Conservation (phyloP, 768 basidiomycete genomes). For the Tricholoma flavovirens region DNA sequence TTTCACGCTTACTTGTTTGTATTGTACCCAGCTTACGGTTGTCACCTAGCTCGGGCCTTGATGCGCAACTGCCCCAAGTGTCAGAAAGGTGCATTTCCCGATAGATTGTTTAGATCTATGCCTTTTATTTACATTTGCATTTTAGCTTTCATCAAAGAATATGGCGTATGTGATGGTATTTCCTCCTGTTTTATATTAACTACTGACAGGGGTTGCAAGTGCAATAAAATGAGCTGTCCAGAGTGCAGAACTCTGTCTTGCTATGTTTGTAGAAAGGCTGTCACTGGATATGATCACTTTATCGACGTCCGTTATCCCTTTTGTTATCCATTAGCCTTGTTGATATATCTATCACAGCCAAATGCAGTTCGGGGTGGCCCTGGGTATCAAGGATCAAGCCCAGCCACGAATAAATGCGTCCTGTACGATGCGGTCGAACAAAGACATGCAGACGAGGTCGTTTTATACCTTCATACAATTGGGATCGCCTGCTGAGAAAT, state of each 20-base stretch:
- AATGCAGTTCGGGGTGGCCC: constrained; percentile 8
- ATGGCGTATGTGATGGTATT: constrained; percentile 47
- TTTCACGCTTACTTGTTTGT: neutral
- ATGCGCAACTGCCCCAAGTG: constrained; percentile 89
- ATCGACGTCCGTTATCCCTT: constrained; percentile 31
- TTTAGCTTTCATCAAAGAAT: constrained; percentile 74
- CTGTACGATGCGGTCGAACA: constrained; percentile 67
- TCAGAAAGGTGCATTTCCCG: constrained; percentile 51
- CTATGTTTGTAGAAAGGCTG: constrained; percentile 73
- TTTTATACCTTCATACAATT: neutral
- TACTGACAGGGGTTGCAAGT: constrained; percentile 36
- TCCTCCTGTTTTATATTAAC: neutral
- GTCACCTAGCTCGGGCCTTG: constrained; percentile 57
- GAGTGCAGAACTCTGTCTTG: constrained; percentile 72
- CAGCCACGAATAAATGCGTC: constrained; percentile 40
- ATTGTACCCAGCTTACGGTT: constrained; percentile 1
- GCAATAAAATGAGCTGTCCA: constrained; percentile 89
- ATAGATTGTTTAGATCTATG: neutral
- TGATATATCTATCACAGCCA: constrained; percentile 6
- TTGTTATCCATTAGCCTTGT: constrained; percentile 11
- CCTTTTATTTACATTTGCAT: constrained; percentile 1
- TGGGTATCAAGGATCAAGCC: constrained; percentile 6
- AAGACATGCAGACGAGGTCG: constrained; percentile 58
- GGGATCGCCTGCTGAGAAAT: neutral
- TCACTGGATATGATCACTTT: constrained; percentile 77